Evolutionary conservation across 371 early-diverging fungal genomes (phyloP).

Genomic region (Cokeromyces recurvatus): DNA sequence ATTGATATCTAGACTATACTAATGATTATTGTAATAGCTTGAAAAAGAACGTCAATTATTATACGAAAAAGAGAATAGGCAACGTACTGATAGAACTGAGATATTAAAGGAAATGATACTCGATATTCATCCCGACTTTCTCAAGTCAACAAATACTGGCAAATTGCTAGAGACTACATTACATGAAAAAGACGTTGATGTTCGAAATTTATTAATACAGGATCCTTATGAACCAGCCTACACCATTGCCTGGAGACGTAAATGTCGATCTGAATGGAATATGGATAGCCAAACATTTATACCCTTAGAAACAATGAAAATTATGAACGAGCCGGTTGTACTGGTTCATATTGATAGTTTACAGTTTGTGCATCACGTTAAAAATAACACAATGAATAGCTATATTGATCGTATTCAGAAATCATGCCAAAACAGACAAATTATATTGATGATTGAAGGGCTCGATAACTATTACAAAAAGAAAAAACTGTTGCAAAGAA

Average conservation of each 20-base stretch:
- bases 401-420: conserved; percentile 18
- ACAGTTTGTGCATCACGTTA: conserved; percentile 29
- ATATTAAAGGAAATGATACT: conserved; percentile 53
- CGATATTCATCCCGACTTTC: conserved; percentile 33
- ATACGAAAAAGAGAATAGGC: conserved; percentile 37
- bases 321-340: conserved; percentile 38
- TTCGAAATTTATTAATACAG: conserved; percentile 9
- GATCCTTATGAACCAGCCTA: conserved; percentile 6
- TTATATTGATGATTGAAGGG: conserved; percentile 53
- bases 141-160: conserved; percentile 24
- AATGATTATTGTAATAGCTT: conserved; percentile 21
- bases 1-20: too few species aligned
- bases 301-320: conserved; percentile 24
- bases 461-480: conserved; percentile 46
- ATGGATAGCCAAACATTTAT: conserved; percentile 36
- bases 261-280: conserved; percentile 50
- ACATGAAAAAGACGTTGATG: conserved; percentile 26
- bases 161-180: conserved; percentile 27
- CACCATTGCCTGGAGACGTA: conserved; percentile 48
- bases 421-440: conserved; percentile 11
- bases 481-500: conserved; percentile 23
- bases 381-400: conserved; percentile 10
- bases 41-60: conserved; percentile 32
- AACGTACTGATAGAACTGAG: conserved; percentile 33
- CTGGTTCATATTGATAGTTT: conserved; percentile 38